phyloP scores from a whole-genome alignment of 495 filamentous ascomycete species.

The Penicillium simplicissimum region DNA sequence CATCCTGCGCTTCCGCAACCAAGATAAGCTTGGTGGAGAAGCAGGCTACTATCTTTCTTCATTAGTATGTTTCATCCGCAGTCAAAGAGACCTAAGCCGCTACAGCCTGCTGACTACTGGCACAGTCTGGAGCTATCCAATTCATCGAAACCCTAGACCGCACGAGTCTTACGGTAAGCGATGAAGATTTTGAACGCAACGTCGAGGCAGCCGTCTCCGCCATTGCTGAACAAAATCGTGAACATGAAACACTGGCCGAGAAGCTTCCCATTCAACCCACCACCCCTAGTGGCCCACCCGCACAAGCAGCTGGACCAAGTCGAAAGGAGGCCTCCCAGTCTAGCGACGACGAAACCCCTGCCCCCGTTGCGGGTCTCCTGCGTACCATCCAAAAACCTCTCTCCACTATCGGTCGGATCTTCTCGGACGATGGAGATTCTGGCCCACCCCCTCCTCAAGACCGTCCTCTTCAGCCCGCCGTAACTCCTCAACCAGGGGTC shows the following conservation, averaged over 20 bases:
- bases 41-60: constrained; percentile 98
- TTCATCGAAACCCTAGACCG: constrained; percentile 97
- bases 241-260: constrained; percentile 59
- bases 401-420: constrained; percentile 94
- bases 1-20: constrained; percentile 93
- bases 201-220: constrained; percentile 96
- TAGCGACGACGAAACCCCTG: constrained; percentile 63
- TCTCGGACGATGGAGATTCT: constrained; percentile 72
- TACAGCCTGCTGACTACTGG: constrained; percentile 12
- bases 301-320: constrained; percentile 49
- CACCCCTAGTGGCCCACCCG: constrained; percentile 25
- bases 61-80: constrained; percentile 54
- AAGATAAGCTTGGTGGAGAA: constrained; percentile 94
- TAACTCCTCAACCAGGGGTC: constrained; percentile 55
- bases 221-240: constrained; percentile 84
- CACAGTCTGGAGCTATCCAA: constrained; percentile 87
- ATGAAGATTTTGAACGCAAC: constrained; percentile 92
- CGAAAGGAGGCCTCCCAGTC: constrained; percentile 36
- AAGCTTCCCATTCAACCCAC: constrained; percentile 34
- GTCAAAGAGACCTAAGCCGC: not conserved
- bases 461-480: constrained; percentile 46
- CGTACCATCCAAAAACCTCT: constrained; percentile 90
- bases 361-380: constrained; percentile 81
- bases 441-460: constrained; percentile 32
- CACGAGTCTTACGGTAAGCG: constrained; percentile 87